phyloP scores from a whole-genome alignment of 768 basidiomycete species.

The Trametes sanguinea region DNA sequence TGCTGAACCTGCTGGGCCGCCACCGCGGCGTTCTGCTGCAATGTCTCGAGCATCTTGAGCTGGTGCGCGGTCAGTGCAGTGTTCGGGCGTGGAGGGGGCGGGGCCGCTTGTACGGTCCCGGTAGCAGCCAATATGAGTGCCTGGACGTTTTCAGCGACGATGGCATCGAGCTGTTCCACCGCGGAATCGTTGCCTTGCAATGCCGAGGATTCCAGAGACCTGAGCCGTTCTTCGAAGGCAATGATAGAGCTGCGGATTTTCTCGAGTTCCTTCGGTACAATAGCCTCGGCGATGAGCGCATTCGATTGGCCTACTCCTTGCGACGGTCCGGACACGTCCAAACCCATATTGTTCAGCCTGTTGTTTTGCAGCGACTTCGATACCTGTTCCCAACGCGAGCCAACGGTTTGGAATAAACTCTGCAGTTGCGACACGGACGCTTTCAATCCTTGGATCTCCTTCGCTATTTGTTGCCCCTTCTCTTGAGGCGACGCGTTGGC shows the following conservation, averaged over 20 bases:
- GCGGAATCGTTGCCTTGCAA: constrained; percentile 4
- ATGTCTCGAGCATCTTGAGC: constrained; percentile 12
- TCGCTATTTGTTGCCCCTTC: constrained; percentile 3
- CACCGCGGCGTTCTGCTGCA: constrained; percentile 18
- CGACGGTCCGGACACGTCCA: background rate
- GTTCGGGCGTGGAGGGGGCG: constrained; percentile 4
- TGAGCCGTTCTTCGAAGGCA: constrained; percentile 17
- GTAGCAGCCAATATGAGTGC: constrained; percentile 13
- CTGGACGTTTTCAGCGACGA: constrained; percentile 20
- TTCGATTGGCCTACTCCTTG: constrained; percentile 9
- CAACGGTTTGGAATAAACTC: constrained; percentile 9
- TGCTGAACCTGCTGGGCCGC: constrained; percentile 19
- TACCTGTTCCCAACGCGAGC: constrained; percentile 12
- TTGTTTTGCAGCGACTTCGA: constrained; percentile 7
- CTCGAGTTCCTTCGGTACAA: constrained; percentile 17
- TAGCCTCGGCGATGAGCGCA: constrained; percentile 17
- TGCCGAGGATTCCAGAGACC: constrained; percentile 1
- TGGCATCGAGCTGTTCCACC: constrained; percentile 16
- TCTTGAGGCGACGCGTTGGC: constrained; percentile 3
- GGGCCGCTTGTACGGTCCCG: constrained; percentile 11
- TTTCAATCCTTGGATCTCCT: constrained; percentile 13
- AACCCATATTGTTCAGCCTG: background rate
- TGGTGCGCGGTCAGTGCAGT: constrained; percentile 11
- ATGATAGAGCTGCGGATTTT: constrained; percentile 16
- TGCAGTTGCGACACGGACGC: constrained; percentile 15